Conservation (phyloP, 2,329 filamentous ascomycete species). For the Domatiomyces catenatus region DNA sequence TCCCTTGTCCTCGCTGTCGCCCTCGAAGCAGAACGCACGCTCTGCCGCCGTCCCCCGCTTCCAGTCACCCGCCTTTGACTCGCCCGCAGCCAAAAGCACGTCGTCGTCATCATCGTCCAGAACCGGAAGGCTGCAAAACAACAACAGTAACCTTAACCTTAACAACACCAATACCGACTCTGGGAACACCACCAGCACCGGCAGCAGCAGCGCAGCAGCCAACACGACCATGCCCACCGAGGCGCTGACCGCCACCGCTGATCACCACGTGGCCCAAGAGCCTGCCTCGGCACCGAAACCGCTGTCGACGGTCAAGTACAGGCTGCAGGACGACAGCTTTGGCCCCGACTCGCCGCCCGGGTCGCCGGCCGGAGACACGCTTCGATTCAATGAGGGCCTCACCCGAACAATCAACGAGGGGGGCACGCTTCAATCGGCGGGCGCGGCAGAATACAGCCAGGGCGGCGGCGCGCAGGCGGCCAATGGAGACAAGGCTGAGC, state of each 20-base stretch:
- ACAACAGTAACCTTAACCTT: background rate
- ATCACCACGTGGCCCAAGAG: background rate
- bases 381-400: slow-evolving; percentile 19
- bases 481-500: background rate
- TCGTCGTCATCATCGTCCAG: background rate
- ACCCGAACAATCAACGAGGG: slow-evolving; percentile 14
- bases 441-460: too few relatives aligned
- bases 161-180: background rate
- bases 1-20: slow-evolving; percentile 27
- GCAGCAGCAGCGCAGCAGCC: background rate
- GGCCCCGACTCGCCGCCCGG: slow-evolving; percentile 12
- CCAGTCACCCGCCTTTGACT: background rate
- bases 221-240: background rate
- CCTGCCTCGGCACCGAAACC: background rate
- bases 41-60: slow-evolving; percentile 2
- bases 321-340: slow-evolving; percentile 12
- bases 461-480: background rate
- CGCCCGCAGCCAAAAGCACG: background rate
- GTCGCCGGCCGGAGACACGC: slow-evolving; percentile 17
- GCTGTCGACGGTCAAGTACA: slow-evolving; percentile 17
- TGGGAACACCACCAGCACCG: background rate
- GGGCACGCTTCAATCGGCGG: too few relatives aligned
- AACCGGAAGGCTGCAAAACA: background rate
- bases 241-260: too few relatives aligned
- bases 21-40: slow-evolving; percentile 28